These are phyloP conservation scores for Penicillium taxi DNA, from an alignment of 495 filamentous ascomycete species.

Conservation along the genomic window DNA sequence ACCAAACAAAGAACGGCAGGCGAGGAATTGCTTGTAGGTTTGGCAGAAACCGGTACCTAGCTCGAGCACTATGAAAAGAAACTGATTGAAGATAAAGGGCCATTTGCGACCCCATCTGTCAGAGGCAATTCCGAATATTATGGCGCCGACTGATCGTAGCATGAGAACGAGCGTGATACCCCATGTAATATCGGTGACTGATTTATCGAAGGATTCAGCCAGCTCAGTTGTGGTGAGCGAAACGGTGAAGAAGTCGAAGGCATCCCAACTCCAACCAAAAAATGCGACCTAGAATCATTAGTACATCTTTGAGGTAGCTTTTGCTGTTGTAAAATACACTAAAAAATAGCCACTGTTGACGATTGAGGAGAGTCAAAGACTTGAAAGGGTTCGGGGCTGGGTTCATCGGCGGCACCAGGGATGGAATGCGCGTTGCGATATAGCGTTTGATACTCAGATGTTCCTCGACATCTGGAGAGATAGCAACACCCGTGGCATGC, in stretches of 20 bases:
- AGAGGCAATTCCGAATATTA: constrained; percentile 77
- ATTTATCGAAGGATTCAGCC: constrained; percentile 55
- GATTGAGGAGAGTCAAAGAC: constrained; percentile 58
- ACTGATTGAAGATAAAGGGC: constrained; percentile 78
- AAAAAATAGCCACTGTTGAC: constrained; percentile 83
- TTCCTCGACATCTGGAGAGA: constrained; percentile 25
- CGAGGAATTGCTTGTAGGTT: constrained; percentile 72
- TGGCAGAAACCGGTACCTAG: constrained; percentile 71
- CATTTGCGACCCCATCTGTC: constrained; percentile 84
- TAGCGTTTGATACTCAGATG: constrained; percentile 55
- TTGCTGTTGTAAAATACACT: constrained; percentile 25
- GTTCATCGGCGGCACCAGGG: constrained; percentile 68
- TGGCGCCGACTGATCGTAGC: constrained; percentile 78
- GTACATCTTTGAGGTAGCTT: not conserved
- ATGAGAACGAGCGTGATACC: constrained; percentile 84
- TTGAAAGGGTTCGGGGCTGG: constrained; percentile 73
- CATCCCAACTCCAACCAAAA: constrained; percentile 73
- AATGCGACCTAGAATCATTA: constrained; percentile 42
- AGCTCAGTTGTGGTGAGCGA: constrained; percentile 64
- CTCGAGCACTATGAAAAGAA: constrained; percentile 75
- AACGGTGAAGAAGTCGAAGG: constrained; percentile 90
- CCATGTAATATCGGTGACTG: constrained; percentile 77
- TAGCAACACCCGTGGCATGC: not conserved
- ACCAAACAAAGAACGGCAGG: constrained; percentile 75
- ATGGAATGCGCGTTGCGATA: constrained; percentile 59